phyloP scores from a whole-genome alignment of 371 early-diverging fungal species.

The Coemansia sp. region DNA sequence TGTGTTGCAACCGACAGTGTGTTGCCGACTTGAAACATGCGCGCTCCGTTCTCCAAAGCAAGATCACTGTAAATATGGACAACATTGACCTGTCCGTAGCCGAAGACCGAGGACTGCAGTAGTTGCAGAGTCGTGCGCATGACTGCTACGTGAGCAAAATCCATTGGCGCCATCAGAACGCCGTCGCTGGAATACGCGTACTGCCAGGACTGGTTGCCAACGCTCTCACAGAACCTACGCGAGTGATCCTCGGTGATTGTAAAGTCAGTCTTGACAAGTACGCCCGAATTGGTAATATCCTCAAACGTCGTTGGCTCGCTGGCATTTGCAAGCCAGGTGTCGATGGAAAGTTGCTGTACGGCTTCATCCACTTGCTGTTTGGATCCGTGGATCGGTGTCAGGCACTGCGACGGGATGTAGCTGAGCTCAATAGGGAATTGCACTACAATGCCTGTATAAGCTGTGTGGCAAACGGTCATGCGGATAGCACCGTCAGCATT shows the following conservation, averaged over 20 bases:
- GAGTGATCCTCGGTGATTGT: slow-evolving; percentile 20
- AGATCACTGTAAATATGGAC: slow-evolving; percentile 91
- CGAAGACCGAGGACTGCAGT: slow-evolving; percentile 53
- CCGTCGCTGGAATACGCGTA: slow-evolving; percentile 74
- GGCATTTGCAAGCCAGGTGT: slow-evolving; percentile 69
- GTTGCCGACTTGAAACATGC: slow-evolving; percentile 75
- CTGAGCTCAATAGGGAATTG: slow-evolving; percentile 65
- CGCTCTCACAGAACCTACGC: slow-evolving; percentile 76
- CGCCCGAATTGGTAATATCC: background rate
- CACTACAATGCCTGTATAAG: slow-evolving; percentile 52
- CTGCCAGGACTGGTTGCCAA: slow-evolving; percentile 83
- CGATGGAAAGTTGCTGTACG: slow-evolving; percentile 80
- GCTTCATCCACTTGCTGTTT: slow-evolving; percentile 87
- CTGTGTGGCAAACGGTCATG: slow-evolving; percentile 9
- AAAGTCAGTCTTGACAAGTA: background rate
- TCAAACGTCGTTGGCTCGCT: background rate
- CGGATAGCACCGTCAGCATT: background rate
- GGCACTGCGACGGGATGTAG: slow-evolving; percentile 77
- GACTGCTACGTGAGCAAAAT: slow-evolving; percentile 55
- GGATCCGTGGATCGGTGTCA: slow-evolving; percentile 84
- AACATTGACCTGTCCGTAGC: slow-evolving; percentile 82
- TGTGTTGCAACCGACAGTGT: slow-evolving; percentile 62
- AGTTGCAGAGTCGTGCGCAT: slow-evolving; percentile 1
- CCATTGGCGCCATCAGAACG: slow-evolving; percentile 80
- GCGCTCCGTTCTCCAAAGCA: slow-evolving; percentile 68